Evolutionary conservation across 1,284 basidiomycete genomes (phyloP).

Genomic region (Coniferiporia sulphurascens): DNA sequence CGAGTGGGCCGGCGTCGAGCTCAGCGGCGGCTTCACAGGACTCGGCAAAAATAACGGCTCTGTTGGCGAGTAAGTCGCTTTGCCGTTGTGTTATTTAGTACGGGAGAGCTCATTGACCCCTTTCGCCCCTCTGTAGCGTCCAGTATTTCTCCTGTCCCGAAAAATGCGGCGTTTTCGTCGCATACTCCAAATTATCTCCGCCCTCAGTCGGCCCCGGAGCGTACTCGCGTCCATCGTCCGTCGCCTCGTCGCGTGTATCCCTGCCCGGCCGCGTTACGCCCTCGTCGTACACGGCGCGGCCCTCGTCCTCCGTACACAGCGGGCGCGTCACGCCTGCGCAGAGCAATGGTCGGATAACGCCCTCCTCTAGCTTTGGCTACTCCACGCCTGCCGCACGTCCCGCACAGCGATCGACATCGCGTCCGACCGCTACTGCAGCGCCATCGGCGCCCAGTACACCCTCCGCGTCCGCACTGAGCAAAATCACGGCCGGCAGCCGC

Average conservation of each 20-base stretch:
- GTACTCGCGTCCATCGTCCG: conserved; percentile 68
- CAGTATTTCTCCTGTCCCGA: conserved; percentile 86
- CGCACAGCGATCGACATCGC: conserved; percentile 24
- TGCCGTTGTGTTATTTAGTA: conserved; percentile 7
- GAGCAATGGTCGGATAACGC: conserved; percentile 31
- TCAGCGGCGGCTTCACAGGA: conserved; percentile 81
- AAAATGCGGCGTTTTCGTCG: conserved; percentile 88
- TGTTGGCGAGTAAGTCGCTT: conserved; percentile 70
- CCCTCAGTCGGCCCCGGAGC: conserved; percentile 59
- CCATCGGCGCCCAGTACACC: conserved; percentile 21
- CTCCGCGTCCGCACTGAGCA: conserved; percentile 21
- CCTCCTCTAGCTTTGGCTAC: conserved; percentile 27
- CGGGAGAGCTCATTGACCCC: neutral
- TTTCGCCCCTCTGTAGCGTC: conserved; percentile 38
- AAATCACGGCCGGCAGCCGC: conserved; percentile 31
- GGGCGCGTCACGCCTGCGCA: conserved; percentile 42
- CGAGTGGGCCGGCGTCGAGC: conserved; percentile 87
- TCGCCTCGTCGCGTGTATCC: conserved; percentile 59
- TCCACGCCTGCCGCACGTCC: conserved; percentile 32
- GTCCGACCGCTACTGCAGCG: conserved; percentile 19
- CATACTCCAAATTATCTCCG: conserved; percentile 72
- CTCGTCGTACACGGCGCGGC: neutral
- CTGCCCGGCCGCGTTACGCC: conserved; percentile 52
- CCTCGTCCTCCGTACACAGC: conserved; percentile 28
- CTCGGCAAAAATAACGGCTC: conserved; percentile 95